Evolutionary conservation across 2,329 filamentous ascomycete genomes (phyloP).

Genomic region (Ciborinia camelliae): DNA sequence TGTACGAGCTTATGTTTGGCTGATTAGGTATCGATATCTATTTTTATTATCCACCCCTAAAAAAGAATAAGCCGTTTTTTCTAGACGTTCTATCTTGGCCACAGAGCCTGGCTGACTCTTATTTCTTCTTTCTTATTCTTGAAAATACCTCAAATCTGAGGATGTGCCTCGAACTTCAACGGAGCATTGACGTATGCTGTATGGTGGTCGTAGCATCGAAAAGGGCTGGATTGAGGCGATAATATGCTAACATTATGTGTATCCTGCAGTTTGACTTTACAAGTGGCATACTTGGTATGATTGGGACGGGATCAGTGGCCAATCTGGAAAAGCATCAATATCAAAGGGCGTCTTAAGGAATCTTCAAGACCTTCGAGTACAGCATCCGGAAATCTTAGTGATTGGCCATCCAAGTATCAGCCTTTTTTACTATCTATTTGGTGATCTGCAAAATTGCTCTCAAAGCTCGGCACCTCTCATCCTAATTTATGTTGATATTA

Average conservation of each 20-base stretch:
- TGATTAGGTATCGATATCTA: neutral
- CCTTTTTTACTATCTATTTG: neutral
- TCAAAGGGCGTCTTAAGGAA: neutral
- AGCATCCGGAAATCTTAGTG: neutral
- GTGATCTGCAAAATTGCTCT: neutral
- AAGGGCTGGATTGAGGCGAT: neutral
- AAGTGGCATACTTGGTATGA: neutral
- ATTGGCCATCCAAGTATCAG: too few species aligned
- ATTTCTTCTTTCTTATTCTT: neutral
- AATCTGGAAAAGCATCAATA: neutral
- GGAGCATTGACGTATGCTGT: neutral
- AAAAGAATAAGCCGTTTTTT: neutral
- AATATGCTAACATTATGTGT: neutral
- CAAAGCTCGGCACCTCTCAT: neutral
- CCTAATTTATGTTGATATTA: too few species aligned
- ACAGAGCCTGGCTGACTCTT: neutral
- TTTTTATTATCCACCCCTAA: neutral
- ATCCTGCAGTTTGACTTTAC: neutral
- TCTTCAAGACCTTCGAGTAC: neutral
- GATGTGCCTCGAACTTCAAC: neutral
- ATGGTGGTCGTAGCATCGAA: neutral
- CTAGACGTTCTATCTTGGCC: neutral
- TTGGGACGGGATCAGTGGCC: neutral
- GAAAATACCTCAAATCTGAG: too few species aligned
- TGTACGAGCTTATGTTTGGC: conserved; percentile 5